These are phyloP conservation scores for Mortierella claussenii DNA, from an alignment of 192 early-diverging fungal species.

Conservation along the genomic window DNA sequence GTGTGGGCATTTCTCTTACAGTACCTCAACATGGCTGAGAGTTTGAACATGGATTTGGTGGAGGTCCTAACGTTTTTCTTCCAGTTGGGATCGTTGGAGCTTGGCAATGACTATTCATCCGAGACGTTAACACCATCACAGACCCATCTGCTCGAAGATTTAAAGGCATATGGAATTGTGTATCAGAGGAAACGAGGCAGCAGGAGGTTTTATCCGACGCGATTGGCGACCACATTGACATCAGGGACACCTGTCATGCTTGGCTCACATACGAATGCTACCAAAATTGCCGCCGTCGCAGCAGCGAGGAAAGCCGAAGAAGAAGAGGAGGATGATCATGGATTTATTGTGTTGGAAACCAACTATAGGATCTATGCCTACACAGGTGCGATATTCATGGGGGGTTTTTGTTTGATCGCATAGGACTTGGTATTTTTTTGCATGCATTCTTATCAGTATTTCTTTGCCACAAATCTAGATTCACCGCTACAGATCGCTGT, in stretches of 20 bases:
- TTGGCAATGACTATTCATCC: constrained; percentile 90
- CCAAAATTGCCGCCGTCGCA: constrained; percentile 27
- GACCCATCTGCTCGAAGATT: constrained; percentile 84
- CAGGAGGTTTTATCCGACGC: constrained; percentile 88
- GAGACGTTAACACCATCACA: constrained; percentile 88
- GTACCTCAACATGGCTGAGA: constrained; percentile 87
- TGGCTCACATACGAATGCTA: constrained; percentile 47
- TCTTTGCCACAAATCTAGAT: too few relatives aligned
- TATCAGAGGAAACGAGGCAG: constrained; percentile 81
- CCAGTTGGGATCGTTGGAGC: constrained; percentile 89
- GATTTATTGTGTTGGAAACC: constrained; percentile 95
- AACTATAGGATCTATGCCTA: constrained; percentile 97
- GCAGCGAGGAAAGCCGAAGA: constrained; percentile 25
- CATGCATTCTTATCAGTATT: too few relatives aligned
- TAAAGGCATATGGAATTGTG: constrained; percentile 89
- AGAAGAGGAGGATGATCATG: constrained; percentile 64
- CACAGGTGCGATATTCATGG: constrained; percentile 64
- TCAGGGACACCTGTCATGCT: constrained; percentile 70
- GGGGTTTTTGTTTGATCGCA: too few relatives aligned
- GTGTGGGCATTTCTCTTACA: constrained; percentile 96
- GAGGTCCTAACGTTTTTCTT: constrained; percentile 96
- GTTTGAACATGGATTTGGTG: constrained; percentile 87
- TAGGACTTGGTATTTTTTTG: too few relatives aligned
- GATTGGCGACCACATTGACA: constrained; percentile 92
- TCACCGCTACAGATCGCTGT: constrained; percentile 96